phyloP scores from a whole-genome alignment of 495 filamentous ascomycete genomes.

The Trichoderma reesei region DNA sequence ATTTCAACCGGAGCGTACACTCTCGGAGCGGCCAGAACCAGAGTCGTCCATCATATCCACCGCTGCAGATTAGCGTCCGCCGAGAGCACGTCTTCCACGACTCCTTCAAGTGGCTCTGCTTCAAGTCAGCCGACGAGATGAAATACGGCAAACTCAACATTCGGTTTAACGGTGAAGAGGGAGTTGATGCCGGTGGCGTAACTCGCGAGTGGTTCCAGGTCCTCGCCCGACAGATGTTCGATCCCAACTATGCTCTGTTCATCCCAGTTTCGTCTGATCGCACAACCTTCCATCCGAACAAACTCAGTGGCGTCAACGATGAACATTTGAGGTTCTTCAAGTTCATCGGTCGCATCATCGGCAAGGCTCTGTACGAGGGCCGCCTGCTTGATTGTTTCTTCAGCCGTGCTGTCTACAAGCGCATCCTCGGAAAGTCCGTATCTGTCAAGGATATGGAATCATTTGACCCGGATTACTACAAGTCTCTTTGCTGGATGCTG shows the following conservation, averaged over 20 bases:
- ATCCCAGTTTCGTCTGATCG: slow-evolving; percentile 94
- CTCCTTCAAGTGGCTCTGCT: slow-evolving; percentile 92
- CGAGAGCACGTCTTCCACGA: slow-evolving; percentile 97
- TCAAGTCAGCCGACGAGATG: slow-evolving; percentile 89
- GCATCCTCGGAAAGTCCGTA: slow-evolving; percentile 85
- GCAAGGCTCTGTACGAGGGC: slow-evolving; percentile 94
- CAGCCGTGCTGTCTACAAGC: slow-evolving; percentile 95
- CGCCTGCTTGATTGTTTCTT: slow-evolving; percentile 98
- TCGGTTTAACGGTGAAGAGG: slow-evolving; percentile 93
- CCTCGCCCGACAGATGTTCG: slow-evolving; percentile 96
- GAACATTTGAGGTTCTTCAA: slow-evolving; percentile 99
- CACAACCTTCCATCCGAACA: slow-evolving; percentile 97
- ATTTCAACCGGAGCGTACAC: slow-evolving; percentile 91
- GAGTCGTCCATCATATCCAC: slow-evolving; percentile 43
- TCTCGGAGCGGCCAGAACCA: slow-evolving; percentile 58
- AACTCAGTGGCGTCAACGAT: slow-evolving; percentile 80
- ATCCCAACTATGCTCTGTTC: slow-evolving; percentile 94
- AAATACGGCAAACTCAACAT: slow-evolving; percentile 98
- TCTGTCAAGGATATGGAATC: slow-evolving; percentile 99
- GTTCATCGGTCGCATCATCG: slow-evolving; percentile 97
- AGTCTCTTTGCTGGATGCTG: slow-evolving; percentile 97
- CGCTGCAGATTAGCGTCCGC: slow-evolving; percentile 81
- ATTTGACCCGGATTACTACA: slow-evolving; percentile 96
- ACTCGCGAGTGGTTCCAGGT: slow-evolving; percentile 99
- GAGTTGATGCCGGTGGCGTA: slow-evolving; percentile 95